phyloP scores from a whole-genome alignment of 129 eudicot genomes.

The Flaveria linearis region DNA sequence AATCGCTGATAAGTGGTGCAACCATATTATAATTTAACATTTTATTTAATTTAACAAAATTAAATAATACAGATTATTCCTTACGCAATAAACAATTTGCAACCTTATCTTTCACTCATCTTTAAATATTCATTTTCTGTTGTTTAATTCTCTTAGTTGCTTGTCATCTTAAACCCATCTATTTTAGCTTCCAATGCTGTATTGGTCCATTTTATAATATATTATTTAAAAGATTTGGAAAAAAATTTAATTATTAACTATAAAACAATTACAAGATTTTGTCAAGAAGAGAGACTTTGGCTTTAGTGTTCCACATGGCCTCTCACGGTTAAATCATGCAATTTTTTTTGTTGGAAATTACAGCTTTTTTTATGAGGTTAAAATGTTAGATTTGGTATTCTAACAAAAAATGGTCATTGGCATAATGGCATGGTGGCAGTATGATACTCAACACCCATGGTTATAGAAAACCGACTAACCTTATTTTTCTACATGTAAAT shows the following conservation, averaged over 20 bases:
- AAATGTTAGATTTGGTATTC: too few species aligned
- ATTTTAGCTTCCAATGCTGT: constrained; percentile 21
- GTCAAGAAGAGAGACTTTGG: too few species aligned
- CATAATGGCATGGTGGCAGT: too few species aligned
- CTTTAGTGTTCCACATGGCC: too few species aligned
- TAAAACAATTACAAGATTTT: too few species aligned
- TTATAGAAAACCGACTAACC: too few species aligned
- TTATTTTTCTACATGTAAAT: too few species aligned
- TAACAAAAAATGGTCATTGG: too few species aligned
- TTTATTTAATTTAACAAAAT: constrained; percentile 18
- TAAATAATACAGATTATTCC: constrained; percentile 31
- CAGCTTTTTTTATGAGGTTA: too few species aligned
- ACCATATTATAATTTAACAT: constrained; percentile 25
- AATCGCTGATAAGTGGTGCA: constrained; percentile 6
- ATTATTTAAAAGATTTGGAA: background rate
- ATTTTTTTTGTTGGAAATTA: too few species aligned
- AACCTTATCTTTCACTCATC: constrained; percentile 7
- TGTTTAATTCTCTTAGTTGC: constrained; percentile 18
- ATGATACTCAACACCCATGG: too few species aligned
- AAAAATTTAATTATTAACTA: background rate
- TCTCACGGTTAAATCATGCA: too few species aligned
- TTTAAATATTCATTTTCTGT: constrained; percentile 7
- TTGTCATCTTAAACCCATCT: constrained; percentile 40
- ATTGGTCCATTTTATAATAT: background rate
- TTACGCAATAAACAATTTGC: constrained; percentile 19